Conservation (phyloP, 805 yeast species). For the Monosporozyma solicola region DNA sequence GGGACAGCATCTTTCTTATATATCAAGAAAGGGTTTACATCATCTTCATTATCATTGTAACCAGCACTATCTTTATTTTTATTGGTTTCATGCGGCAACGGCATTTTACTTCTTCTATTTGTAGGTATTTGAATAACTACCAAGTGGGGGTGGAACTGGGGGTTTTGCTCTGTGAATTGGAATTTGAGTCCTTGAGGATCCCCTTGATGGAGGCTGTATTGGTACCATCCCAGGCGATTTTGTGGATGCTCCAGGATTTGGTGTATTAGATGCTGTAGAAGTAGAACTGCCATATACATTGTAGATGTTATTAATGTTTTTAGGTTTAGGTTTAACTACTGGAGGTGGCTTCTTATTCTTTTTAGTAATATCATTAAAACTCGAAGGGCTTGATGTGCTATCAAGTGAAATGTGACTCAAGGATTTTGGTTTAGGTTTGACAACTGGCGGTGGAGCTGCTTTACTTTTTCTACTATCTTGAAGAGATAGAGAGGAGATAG, state of each 20-base stretch:
- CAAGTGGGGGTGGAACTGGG: not conserved
- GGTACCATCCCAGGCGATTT: not conserved
- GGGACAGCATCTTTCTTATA: conserved; percentile 35
- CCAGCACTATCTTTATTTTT: not conserved
- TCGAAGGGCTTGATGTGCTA: not conserved
- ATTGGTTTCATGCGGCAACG: not conserved
- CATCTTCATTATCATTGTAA: conserved; percentile 1
- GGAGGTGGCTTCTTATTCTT: conserved; percentile 16
- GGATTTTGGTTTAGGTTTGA: not conserved
- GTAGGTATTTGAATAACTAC: not conserved
- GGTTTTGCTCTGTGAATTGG: not conserved
- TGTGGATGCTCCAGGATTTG: not conserved
- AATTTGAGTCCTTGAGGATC: not conserved
- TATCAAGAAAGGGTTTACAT: conserved; percentile 30
- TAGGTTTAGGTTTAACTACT: conserved; percentile 25
- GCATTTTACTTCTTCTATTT: not conserved
- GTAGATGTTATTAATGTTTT: conserved; percentile 3
- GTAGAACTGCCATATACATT: not conserved
- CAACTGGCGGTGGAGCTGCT: not conserved
- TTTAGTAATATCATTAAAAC: not conserved
- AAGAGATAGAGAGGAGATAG: conserved; percentile 3
- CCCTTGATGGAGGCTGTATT: not conserved
- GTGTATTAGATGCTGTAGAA: not conserved
- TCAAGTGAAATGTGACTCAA: not conserved
- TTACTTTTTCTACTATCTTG: conserved; percentile 7